Evolutionary conservation across 352 stramenopile genomes (phyloP).

Genomic region (Blastocystis sp.): DNA sequence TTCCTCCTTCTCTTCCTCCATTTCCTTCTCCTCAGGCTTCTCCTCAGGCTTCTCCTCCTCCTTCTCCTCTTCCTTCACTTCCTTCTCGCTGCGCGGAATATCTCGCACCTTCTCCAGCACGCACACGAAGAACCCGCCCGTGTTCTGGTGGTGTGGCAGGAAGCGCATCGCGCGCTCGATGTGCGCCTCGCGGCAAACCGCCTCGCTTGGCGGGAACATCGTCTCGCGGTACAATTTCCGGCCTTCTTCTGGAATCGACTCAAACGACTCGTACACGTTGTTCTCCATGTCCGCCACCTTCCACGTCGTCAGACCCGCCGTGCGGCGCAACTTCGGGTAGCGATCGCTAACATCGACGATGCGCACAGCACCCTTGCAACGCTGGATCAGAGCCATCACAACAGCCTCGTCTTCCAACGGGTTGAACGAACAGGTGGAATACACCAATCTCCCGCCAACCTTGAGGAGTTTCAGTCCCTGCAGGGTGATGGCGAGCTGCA

Average conservation of each 20-base stretch:
- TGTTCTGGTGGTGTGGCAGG: constrained; percentile 94
- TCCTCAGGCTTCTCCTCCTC: not conserved
- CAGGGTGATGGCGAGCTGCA: constrained; percentile 91
- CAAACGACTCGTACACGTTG: constrained; percentile 8
- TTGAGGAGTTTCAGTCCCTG: constrained; percentile 73
- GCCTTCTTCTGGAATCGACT: constrained; percentile 68
- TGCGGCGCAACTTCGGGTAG: constrained; percentile 80
- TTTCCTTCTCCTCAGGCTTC: constrained; percentile 8
- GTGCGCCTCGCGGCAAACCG: constrained; percentile 77
- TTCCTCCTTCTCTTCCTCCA: not conserved
- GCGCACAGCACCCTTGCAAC: constrained; percentile 82
- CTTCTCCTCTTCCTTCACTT: constrained; percentile 4
- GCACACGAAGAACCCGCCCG: constrained; percentile 97
- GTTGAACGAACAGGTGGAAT: constrained; percentile 96
- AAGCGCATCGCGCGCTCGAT: constrained; percentile 91
- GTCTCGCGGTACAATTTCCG: constrained; percentile 76
- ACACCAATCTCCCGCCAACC: constrained; percentile 87
- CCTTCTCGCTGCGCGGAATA: not conserved
- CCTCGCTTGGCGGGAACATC: constrained; percentile 72
- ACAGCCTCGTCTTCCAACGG: constrained; percentile 98
- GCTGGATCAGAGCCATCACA: constrained; percentile 89
- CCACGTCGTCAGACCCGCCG: constrained; percentile 85
- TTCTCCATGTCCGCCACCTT: constrained; percentile 84
- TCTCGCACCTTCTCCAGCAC: constrained; percentile 85
- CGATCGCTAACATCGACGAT: constrained; percentile 81